These are phyloP conservation scores for Gamarada debralockiae DNA, from an alignment of 495 filamentous ascomycete genomes.

Conservation along the genomic window DNA sequence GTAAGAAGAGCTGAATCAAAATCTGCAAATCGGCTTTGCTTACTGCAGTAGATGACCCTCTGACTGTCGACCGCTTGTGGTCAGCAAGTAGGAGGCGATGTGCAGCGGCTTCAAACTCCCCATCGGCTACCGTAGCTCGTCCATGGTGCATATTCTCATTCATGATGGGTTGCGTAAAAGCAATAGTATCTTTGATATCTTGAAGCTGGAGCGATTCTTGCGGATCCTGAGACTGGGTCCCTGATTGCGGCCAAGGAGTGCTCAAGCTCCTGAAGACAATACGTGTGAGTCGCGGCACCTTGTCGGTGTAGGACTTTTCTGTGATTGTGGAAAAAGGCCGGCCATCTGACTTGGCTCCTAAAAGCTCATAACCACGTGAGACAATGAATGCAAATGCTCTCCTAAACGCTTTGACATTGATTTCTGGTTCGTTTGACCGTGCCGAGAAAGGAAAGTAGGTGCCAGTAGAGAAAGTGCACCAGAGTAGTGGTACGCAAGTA, in stretches of 20 bases:
- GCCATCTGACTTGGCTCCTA: no score
- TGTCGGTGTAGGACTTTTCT: conserved; percentile 1
- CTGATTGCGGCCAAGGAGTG: conserved; percentile 1
- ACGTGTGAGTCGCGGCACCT: neutral
- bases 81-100: conserved; percentile 1
- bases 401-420: no score
- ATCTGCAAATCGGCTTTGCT: conserved; percentile 2
- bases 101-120: conserved; percentile 1
- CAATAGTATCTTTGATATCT: conserved; percentile 1
- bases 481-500: no score
- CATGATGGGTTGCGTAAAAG: conserved; percentile 1
- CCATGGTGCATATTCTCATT: neutral
- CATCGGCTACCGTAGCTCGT: neutral
- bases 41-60: conserved; percentile 1
- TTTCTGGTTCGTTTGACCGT: no score
- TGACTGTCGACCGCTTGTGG: conserved; percentile 1
- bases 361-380: no score
- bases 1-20: conserved; percentile 2
- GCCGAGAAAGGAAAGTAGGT: no score
- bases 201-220: conserved; percentile 1
- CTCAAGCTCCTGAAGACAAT: conserved; percentile 2
- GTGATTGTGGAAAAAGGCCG: no score
- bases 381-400: no score
- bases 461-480: no score
- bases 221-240: conserved; percentile 1